These are phyloP conservation scores for Naganishia vaughanmartiniae DNA, from an alignment of 768 basidiomycete species.

Conservation along the genomic window DNA sequence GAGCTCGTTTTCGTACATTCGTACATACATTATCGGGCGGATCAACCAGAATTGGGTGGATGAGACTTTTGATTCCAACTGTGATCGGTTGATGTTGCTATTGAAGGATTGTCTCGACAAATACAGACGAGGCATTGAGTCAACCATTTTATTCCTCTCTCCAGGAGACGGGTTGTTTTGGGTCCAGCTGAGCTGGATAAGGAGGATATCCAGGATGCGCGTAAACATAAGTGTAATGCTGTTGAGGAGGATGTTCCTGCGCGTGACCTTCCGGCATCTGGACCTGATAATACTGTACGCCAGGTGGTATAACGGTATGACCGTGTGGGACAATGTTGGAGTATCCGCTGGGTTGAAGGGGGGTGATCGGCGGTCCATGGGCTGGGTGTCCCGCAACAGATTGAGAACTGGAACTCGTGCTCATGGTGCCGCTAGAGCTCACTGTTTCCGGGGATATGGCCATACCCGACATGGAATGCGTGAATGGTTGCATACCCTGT, in stretches of 20 bases:
- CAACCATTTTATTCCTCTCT: conserved; percentile 18
- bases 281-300: conserved; percentile 20
- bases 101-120: background rate
- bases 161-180: conserved; percentile 26
- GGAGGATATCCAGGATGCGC: conserved; percentile 24
- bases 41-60: background rate
- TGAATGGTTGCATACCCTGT: conserved; percentile 40
- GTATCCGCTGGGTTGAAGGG: conserved; percentile 11
- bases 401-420: conserved; percentile 25
- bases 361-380: conserved; percentile 13
- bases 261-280: conserved; percentile 7
- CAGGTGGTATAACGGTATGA: conserved; percentile 12
- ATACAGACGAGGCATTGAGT: background rate
- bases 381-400: background rate
- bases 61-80: background rate
- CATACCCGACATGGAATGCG: conserved; percentile 42
- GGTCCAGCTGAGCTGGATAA: background rate
- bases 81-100: background rate
- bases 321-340: background rate
- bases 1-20: conserved; percentile 7
- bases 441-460: conserved; percentile 42
- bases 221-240: conserved; percentile 25
- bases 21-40: conserved; percentile 11
- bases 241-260: conserved; percentile 14
- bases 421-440: conserved; percentile 31